phyloP scores from a whole-genome alignment of 1,284 basidiomycete species.

The Irpex lacteus region DNA sequence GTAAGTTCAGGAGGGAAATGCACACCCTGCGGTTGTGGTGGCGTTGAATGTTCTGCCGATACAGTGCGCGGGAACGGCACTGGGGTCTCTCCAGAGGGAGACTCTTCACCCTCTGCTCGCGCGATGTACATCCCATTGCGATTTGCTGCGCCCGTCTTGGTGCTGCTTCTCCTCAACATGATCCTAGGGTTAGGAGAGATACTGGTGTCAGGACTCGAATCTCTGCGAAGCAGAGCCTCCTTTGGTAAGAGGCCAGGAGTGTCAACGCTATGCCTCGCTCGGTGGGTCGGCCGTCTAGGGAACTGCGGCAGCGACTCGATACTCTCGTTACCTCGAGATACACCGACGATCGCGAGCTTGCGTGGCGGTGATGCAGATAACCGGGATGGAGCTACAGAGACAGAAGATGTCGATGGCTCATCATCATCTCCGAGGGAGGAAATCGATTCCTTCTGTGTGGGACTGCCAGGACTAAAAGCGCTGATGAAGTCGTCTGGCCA shows the following conservation, averaged over 20 bases:
- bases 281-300: conserved; percentile 58
- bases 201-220: conserved; percentile 51
- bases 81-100: conserved; percentile 26
- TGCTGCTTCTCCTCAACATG: conserved; percentile 54
- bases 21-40: conserved; percentile 35
- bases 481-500: conserved; percentile 81
- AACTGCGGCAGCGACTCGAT: conserved; percentile 45
- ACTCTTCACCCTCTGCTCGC: conserved; percentile 23
- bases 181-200: conserved; percentile 39
- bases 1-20: conserved; percentile 26
- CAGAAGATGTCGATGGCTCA: conserved; percentile 18
- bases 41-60: conserved; percentile 46
- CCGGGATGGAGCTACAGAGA: conserved; percentile 37
- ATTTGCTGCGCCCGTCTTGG: conserved; percentile 40
- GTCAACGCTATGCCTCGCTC: conserved; percentile 55
- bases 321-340: conserved; percentile 39
- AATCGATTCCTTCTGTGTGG: conserved; percentile 27
- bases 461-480: conserved; percentile 33
- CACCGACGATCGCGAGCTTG: conserved; percentile 53
- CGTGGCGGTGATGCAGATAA: conserved; percentile 52
- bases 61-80: conserved; percentile 64
- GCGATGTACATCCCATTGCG: conserved; percentile 51
- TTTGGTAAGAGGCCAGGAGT: conserved; percentile 51
- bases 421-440: conserved; percentile 23
- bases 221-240: conserved; percentile 50